Conservation (phyloP, 192 early-diverging fungal species). For the Gonapodya sp. region DNA sequence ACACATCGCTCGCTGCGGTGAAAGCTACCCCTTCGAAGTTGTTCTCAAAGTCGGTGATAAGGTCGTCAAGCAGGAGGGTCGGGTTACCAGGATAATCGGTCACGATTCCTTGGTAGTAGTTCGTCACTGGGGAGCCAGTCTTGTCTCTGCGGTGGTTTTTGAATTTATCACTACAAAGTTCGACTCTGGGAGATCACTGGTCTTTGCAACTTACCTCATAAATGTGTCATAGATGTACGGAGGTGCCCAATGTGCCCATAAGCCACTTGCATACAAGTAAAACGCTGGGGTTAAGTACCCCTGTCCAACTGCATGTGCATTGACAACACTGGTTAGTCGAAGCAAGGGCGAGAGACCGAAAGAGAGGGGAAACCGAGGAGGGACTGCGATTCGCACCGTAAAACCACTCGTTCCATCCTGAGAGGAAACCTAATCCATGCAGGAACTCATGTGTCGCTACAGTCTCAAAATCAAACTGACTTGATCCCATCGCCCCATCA, state of each 20-base stretch:
- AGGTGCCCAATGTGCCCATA: not conserved
- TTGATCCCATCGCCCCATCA: not conserved
- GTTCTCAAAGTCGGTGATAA: not conserved
- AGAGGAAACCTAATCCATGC: not conserved
- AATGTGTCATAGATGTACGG: not conserved
- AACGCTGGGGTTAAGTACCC: not conserved
- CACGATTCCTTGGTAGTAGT: not conserved
- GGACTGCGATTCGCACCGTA: not conserved
- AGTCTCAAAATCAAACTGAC: not conserved
- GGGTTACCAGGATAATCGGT: not conserved
- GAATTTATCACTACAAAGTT: no score
- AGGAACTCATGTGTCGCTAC: not conserved
- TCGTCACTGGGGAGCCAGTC: not conserved
- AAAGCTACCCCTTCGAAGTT: no score
- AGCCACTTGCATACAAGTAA: not conserved
- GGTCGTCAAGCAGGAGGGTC: not conserved
- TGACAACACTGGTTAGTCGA: no score
- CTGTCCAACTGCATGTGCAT: not conserved
- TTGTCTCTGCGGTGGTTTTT: not conserved
- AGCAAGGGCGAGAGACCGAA: not conserved
- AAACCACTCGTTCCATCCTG: not conserved
- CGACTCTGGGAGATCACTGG: no score
- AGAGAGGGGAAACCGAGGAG: not conserved
- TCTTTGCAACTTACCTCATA: not conserved
- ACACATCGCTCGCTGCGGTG: no score